Conservation (phyloP, 805 yeast species). For the Saturnispora zaruensis region DNA sequence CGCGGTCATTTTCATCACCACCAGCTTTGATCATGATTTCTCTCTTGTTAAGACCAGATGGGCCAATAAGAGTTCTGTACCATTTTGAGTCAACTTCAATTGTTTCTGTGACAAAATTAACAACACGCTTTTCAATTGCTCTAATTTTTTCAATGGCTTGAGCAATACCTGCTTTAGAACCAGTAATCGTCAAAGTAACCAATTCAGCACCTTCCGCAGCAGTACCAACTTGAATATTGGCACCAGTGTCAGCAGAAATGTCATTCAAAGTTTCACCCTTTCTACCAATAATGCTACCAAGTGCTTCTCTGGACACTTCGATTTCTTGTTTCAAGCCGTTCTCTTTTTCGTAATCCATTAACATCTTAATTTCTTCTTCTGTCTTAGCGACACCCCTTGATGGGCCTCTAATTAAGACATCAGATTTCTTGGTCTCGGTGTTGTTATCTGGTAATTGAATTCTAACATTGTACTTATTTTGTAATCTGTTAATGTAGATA, state of each 20-base stretch:
- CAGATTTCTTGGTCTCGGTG: constrained; percentile 42
- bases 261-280: constrained; percentile 76
- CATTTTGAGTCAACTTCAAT: constrained; percentile 65
- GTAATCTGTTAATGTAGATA: constrained; percentile 70
- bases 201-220: constrained; percentile 33
- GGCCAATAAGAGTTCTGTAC: constrained; percentile 71
- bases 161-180: constrained; percentile 67
- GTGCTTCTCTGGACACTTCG: constrained; percentile 60
- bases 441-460: constrained; percentile 64
- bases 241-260: constrained; percentile 62
- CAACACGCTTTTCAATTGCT: constrained; percentile 53
- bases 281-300: constrained; percentile 84
- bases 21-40: constrained; percentile 76
- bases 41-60: constrained; percentile 63
- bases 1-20: constrained; percentile 42
- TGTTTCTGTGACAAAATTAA: constrained; percentile 49
- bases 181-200: constrained; percentile 63
- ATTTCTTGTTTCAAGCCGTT: constrained; percentile 65
- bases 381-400: constrained; percentile 82
- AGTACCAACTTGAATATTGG: constrained; percentile 41
- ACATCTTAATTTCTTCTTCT: constrained; percentile 72
- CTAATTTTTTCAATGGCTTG: constrained; percentile 59
- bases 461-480: constrained; percentile 75
- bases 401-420: constrained; percentile 75
- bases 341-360: constrained; percentile 78